Evolutionary conservation across 2,329 filamentous ascomycete species (phyloP).

Genomic region (Talaromyces sp.): DNA sequence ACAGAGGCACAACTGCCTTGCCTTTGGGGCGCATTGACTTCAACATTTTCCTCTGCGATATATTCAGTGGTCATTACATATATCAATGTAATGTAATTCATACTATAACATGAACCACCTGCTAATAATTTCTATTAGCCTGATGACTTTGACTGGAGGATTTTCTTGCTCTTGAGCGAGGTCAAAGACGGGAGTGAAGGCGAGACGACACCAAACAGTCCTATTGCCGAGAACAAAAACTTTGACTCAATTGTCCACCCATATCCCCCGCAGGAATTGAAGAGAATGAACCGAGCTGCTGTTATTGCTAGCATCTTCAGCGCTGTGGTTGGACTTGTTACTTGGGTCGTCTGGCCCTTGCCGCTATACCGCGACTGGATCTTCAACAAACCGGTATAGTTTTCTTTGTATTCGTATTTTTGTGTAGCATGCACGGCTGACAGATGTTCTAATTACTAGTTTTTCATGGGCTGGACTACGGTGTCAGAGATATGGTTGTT

Average conservation of each 20-base stretch:
- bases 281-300: slow-evolving; percentile 16
- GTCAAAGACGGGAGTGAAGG: slow-evolving; percentile 3
- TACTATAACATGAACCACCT: neutral
- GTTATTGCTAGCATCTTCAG: slow-evolving; percentile 18
- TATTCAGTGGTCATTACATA: slow-evolving; percentile 33
- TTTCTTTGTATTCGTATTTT: neutral
- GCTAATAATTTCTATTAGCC: neutral
- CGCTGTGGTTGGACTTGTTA: slow-evolving; percentile 16
- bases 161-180: slow-evolving; percentile 8
- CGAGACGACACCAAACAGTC: neutral
- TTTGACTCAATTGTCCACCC: slow-evolving; percentile 16
- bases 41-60: slow-evolving; percentile 36
- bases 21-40: slow-evolving; percentile 19
- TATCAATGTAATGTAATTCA: neutral
- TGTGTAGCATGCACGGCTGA: no score
- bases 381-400: slow-evolving; percentile 11
- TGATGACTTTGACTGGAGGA: slow-evolving; percentile 9
- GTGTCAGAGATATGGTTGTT: slow-evolving; percentile 17
- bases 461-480: slow-evolving; percentile 15
- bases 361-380: slow-evolving; percentile 17
- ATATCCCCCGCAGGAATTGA: slow-evolving; percentile 13
- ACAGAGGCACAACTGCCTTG: slow-evolving; percentile 17
- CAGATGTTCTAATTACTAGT: neutral
- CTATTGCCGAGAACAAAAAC: neutral
- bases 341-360: slow-evolving; percentile 17